Evolutionary conservation across 108 stramenopile species (phyloP).

Genomic region (Nitzschia inconspicua): DNA sequence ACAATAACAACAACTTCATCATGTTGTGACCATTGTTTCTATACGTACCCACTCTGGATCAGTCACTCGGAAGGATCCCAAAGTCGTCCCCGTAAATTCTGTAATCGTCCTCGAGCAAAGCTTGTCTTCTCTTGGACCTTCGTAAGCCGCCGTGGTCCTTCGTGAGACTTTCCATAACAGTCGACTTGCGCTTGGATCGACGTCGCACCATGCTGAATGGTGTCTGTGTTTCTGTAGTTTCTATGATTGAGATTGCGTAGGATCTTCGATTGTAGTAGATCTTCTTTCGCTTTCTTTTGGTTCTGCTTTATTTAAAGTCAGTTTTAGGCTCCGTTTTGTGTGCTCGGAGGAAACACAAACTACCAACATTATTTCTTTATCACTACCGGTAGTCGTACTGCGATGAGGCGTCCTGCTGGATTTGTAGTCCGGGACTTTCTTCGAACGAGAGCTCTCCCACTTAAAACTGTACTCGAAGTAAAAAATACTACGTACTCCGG

Average conservation of each 20-base stretch:
- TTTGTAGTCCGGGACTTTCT: too few relatives aligned
- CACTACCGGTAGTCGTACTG: too few relatives aligned
- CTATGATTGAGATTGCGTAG: not conserved
- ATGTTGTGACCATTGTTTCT: too few relatives aligned
- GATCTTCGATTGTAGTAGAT: too few relatives aligned
- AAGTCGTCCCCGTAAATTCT: slow-evolving; percentile 79
- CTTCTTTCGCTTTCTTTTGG: too few relatives aligned
- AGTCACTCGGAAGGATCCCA: slow-evolving; percentile 79
- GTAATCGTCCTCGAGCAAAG: slow-evolving; percentile 35
- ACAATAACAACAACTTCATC: not conserved
- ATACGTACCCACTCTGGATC: slow-evolving; percentile 62
- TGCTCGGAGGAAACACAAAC: too few relatives aligned
- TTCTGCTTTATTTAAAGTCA: not conserved
- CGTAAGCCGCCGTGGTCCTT: slow-evolving; percentile 38
- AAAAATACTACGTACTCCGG: too few relatives aligned
- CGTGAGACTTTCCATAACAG: slow-evolving; percentile 24
- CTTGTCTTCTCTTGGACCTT: slow-evolving; percentile 41
- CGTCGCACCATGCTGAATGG: slow-evolving; percentile 29
- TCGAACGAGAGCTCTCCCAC: too few relatives aligned
- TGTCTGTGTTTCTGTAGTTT: not conserved
- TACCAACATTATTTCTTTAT: too few relatives aligned
- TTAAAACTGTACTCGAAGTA: too few relatives aligned
- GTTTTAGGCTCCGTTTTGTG: too few relatives aligned
- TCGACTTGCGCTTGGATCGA: slow-evolving; percentile 44
- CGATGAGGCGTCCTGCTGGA: too few relatives aligned